Evolutionary conservation across 2,329 filamentous ascomycete genomes (phyloP).

Genomic region (Tolypocladium ophioglossoides): DNA sequence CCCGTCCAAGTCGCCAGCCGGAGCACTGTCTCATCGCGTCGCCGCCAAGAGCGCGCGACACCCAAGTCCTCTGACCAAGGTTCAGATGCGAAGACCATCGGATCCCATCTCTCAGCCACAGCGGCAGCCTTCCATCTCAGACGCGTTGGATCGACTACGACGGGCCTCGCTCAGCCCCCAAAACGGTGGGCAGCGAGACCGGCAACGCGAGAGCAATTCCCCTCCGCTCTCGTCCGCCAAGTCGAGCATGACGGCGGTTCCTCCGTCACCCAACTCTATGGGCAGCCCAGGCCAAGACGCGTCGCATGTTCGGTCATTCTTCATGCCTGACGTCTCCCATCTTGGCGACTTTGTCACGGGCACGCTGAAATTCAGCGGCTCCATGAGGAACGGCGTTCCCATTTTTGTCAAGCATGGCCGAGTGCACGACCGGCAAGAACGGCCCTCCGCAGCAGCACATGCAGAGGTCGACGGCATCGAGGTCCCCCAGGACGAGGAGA

Average conservation of each 20-base stretch:
- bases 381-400: conserved; percentile 41
- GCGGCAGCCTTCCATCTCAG: conserved; percentile 19
- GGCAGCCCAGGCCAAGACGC: conserved; percentile 23
- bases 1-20: conserved; percentile 28
- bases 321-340: conserved; percentile 42
- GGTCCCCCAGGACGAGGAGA: conserved; percentile 42
- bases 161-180: conserved; percentile 23
- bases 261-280: conserved; percentile 24
- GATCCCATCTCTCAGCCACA: conserved; percentile 12
- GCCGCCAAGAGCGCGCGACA: conserved; percentile 18
- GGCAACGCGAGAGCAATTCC: conserved; percentile 15
- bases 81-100: conserved; percentile 20
- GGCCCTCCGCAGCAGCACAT: conserved; percentile 25
- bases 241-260: conserved; percentile 29
- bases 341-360: conserved; percentile 48
- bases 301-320: conserved; percentile 39
- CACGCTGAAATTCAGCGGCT: conserved; percentile 38
- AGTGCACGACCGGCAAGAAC: conserved; percentile 32
- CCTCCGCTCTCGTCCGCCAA: conserved; percentile 27
- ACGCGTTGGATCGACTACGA: conserved; percentile 23
- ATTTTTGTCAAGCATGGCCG: conserved; percentile 45
- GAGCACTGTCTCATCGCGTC: conserved; percentile 13
- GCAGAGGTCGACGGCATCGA: conserved; percentile 39
- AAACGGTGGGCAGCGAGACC: conserved; percentile 11
- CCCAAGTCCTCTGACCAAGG: conserved; percentile 27